Evolutionary conservation across 2,329 filamentous ascomycete genomes (phyloP).

Genomic region (Aspergillus quadricinctus): DNA sequence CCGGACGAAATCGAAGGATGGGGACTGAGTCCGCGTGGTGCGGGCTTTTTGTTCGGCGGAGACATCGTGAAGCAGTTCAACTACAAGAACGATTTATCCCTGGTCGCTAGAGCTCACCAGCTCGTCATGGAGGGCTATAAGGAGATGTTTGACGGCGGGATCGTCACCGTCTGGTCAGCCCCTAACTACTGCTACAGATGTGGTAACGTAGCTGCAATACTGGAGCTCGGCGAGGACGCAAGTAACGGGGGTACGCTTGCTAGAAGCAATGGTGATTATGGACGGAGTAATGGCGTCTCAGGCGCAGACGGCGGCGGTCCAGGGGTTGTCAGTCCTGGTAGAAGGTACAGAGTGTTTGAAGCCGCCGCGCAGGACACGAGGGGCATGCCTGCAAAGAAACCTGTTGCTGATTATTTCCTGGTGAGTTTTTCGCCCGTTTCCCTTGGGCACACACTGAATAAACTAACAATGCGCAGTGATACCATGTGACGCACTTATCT

Average conservation of each 20-base stretch:
- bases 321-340: constrained; percentile 65
- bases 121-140: constrained; percentile 99
- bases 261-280: constrained; percentile 52
- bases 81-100: constrained; percentile 82
- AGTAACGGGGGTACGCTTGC: constrained; percentile 67
- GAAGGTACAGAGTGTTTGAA: constrained; percentile 92
- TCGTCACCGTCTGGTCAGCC: constrained; percentile 98
- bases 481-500: constrained; percentile 3
- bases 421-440: constrained; percentile 22
- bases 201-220: constrained; percentile 89
- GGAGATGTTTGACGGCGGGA: constrained; percentile 95
- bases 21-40: constrained; percentile 89
- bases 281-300: constrained; percentile 44
- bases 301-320: constrained; percentile 44
- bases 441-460: neutral
- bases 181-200: constrained; percentile 97
- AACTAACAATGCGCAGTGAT: constrained; percentile 1
- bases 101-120: constrained; percentile 93
- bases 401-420: constrained; percentile 94
- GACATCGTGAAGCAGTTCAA: constrained; percentile 97
- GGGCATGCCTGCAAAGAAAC: constrained; percentile 98
- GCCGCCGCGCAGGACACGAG: constrained; percentile 92
- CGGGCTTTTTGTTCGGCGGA: constrained; percentile 90
- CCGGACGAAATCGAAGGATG: constrained; percentile 94
- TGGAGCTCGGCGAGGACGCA: constrained; percentile 86